These are phyloP conservation scores for Sechiopsis laciniata DNA, from an alignment of 306 rosid species.

Conservation along the genomic window DNA sequence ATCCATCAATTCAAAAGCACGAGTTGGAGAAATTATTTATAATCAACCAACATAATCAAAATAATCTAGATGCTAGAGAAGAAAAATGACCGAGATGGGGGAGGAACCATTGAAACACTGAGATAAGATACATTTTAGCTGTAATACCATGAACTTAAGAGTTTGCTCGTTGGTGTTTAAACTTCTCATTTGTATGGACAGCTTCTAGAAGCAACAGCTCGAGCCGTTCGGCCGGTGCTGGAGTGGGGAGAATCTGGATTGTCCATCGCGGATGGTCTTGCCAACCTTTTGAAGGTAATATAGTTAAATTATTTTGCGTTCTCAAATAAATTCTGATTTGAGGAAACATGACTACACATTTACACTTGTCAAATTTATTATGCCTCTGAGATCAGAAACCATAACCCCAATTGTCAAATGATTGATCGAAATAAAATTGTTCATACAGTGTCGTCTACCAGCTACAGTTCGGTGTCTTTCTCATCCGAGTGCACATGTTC, in stretches of 20 bases:
- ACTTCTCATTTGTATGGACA: conserved; percentile 26
- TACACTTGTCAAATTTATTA: not conserved
- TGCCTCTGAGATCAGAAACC: not conserved
- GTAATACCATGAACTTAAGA: not conserved
- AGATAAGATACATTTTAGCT: not conserved
- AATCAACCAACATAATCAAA: too few relatives aligned
- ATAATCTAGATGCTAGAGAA: not conserved
- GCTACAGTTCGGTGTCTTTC: conserved; percentile 78
- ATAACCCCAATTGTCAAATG: not conserved
- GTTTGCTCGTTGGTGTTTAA: not conserved
- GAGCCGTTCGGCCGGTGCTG: conserved; percentile 76
- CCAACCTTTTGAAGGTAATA: conserved; percentile 47
- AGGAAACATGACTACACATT: not conserved
- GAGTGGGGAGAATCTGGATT: conserved; percentile 87
- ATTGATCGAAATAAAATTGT: conserved; percentile 6
- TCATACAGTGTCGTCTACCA: conserved; percentile 80
- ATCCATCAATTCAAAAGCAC: too few relatives aligned
- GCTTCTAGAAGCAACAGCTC: conserved; percentile 92
- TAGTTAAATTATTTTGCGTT: not conserved
- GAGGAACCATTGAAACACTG: not conserved
- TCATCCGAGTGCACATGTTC: conserved; percentile 90
- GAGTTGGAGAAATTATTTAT: too few relatives aligned
- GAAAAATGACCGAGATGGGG: not conserved
- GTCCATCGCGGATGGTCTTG: conserved; percentile 83
- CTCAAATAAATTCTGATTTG: not conserved